phyloP scores from a whole-genome alignment of 805 yeast genomes.

The Candida ulmi region DNA sequence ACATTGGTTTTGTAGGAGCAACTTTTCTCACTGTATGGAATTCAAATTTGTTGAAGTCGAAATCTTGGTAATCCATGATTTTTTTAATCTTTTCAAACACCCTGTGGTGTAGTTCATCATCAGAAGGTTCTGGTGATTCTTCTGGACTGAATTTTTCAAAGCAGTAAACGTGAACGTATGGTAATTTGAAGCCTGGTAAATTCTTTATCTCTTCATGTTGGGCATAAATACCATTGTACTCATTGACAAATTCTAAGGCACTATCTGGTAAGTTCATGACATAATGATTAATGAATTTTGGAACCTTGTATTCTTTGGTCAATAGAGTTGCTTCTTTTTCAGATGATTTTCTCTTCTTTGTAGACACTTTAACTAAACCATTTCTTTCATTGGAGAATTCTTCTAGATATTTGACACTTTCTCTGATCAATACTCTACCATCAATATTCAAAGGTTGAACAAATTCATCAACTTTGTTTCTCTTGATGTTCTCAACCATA shows the following conservation, averaged over 20 bases:
- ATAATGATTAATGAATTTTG: conserved; percentile 59
- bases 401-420: conserved; percentile 47
- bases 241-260: conserved; percentile 77
- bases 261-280: conserved; percentile 96
- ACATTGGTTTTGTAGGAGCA: conserved; percentile 97
- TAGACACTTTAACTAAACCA: conserved; percentile 30
- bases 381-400: conserved; percentile 38
- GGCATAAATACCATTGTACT: conserved; percentile 67
- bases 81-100: conserved; percentile 49
- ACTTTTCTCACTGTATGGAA: conserved; percentile 91
- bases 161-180: conserved; percentile 82
- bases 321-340: conserved; percentile 17
- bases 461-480: conserved; percentile 56
- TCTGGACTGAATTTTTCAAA: conserved; percentile 82
- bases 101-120: conserved; percentile 62
- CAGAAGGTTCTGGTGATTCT: conserved; percentile 59
- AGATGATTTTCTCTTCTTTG: conserved; percentile 32
- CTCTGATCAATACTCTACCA: conserved; percentile 73
- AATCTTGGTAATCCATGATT: conserved; percentile 37
- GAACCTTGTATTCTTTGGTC: conserved; percentile 31
- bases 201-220: conserved; percentile 31
- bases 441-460: conserved; percentile 68
- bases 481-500: conserved; percentile 54
- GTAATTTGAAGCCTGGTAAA: conserved; percentile 51
- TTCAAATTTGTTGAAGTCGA: conserved; percentile 39